phyloP scores from a whole-genome alignment of 1,284 basidiomycete species.

The Ganoderma lingzhi region DNA sequence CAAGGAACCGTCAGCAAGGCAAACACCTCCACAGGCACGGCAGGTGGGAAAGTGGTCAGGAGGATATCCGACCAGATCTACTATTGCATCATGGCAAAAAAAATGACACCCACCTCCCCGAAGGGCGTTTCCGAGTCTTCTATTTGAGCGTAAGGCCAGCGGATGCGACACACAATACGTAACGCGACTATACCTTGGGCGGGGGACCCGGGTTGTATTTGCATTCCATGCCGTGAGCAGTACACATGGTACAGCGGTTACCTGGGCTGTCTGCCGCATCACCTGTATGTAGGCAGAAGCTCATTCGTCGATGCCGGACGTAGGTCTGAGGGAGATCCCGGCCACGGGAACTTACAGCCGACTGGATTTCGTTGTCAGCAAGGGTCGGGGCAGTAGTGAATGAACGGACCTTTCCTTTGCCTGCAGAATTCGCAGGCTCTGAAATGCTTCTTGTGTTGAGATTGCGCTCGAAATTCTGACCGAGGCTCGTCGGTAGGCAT shows the following conservation, averaged over 20 bases:
- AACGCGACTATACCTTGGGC: not conserved
- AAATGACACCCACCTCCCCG: not conserved
- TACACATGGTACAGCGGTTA: conserved; percentile 81
- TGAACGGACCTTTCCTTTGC: conserved; percentile 72
- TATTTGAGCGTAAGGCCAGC: not conserved
- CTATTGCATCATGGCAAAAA: too few relatives aligned
- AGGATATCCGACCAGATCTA: too few relatives aligned
- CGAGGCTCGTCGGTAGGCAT: not conserved
- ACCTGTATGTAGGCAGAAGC: conserved; percentile 26
- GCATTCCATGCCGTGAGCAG: conserved; percentile 75
- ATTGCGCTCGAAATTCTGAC: not conserved
- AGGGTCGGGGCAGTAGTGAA: not conserved
- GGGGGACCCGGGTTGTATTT: conserved; percentile 65
- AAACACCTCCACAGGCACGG: too few relatives aligned
- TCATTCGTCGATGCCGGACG: not conserved
- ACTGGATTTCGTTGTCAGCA: not conserved
- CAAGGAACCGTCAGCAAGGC: too few relatives aligned
- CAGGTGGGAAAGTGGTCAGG: too few relatives aligned
- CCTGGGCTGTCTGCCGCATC: conserved; percentile 57
- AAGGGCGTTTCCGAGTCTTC: not conserved
- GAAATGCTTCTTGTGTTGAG: conserved; percentile 42
- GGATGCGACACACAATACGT: not conserved
- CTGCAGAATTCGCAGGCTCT: conserved; percentile 79
- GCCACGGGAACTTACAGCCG: conserved; percentile 14
- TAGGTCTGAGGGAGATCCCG: not conserved